Conservation (phyloP, 2,329 filamentous ascomycete genomes). For the Lecanicillium sp. region DNA sequence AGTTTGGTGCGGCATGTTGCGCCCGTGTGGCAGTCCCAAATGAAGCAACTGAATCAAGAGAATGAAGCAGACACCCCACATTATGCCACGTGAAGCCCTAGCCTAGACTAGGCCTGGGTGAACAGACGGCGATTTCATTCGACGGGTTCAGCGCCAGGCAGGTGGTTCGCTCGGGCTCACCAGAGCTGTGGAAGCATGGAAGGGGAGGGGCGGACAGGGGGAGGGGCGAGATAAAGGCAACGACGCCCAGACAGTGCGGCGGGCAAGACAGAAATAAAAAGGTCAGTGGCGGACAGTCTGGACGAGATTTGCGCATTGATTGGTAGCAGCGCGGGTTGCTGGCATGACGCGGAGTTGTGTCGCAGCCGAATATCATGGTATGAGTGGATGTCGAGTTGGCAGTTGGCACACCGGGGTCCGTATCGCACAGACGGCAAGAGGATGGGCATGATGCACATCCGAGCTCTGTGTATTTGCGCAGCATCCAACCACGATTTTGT, state of each 20-base stretch:
- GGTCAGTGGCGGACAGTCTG: no score
- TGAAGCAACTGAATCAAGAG: not conserved
- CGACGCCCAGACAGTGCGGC: not conserved
- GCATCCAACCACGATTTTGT: not conserved
- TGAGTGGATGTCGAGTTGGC: not conserved
- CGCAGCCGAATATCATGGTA: not conserved
- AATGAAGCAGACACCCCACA: constrained; percentile 10
- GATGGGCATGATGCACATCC: not conserved
- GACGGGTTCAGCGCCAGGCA: not conserved
- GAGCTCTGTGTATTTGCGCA: not conserved
- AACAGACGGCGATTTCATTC: not conserved
- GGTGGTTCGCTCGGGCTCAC: not conserved
- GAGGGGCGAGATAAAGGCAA: not conserved
- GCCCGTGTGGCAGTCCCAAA: not conserved
- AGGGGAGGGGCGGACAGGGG: no score
- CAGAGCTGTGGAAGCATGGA: not conserved
- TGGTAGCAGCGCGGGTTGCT: not conserved
- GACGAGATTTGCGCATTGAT: not conserved
- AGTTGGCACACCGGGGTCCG: not conserved
- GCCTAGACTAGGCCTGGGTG: not conserved
- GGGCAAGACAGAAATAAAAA: not conserved
- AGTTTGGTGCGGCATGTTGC: not conserved
- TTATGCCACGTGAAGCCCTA: constrained; percentile 10
- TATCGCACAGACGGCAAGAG: not conserved
- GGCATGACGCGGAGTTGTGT: not conserved